Base-by-base conservation (phyloP, 208 protist genomes). In the Wallacemonas sp. region DNA sequence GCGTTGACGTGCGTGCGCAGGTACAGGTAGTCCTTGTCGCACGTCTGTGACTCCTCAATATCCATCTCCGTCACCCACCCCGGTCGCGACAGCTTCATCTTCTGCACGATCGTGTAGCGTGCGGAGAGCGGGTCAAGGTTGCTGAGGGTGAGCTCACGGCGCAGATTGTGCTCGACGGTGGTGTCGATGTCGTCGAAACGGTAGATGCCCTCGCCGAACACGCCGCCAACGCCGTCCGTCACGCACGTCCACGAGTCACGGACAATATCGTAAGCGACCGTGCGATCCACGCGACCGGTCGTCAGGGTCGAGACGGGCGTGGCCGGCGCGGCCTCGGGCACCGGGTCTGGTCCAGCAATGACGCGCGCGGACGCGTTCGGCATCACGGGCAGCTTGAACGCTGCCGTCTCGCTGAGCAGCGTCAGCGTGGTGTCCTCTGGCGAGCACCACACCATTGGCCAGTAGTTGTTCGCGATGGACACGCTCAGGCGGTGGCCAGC, bases 111-210 rank as follows among this genome's bases (percentile, higher is more conserved):
- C 24, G 26, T 67, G 57, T 85, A 85, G 12, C 70, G 65, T 11
- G 79, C 83, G 1, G 78, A 86, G 60, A 89, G 83, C 1, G 83
- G 83, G 65, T 89, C 79, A 47, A 61, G 69, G 61, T 89, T 89
- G 68, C 75, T 64, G 33, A 86, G 72, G 6, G 64, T 72, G 32
- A 89, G 74, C 70, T 89, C 78, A 3, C 78, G 83, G 19, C 54
- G 61, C 41, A 86, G 71, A 48, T 81, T 89, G 67, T 89, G 78
- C 70, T 89, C 76, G n/a, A 89, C 67, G 11, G 73, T 81, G 14
- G 79, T 85, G 74, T 81, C 73, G 27, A 83, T 86, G 43, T 85
- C 79, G 32, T 89, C 83, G 38, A 89, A 79, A 43, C 76, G 76
- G 57, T 80, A 81, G 43, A 83, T 70, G 47, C 79, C 83, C 36